These are phyloP conservation scores for Chlorella sp. DNA, from an alignment of 139 green algal genomes.

Conservation along the genomic window DNA sequence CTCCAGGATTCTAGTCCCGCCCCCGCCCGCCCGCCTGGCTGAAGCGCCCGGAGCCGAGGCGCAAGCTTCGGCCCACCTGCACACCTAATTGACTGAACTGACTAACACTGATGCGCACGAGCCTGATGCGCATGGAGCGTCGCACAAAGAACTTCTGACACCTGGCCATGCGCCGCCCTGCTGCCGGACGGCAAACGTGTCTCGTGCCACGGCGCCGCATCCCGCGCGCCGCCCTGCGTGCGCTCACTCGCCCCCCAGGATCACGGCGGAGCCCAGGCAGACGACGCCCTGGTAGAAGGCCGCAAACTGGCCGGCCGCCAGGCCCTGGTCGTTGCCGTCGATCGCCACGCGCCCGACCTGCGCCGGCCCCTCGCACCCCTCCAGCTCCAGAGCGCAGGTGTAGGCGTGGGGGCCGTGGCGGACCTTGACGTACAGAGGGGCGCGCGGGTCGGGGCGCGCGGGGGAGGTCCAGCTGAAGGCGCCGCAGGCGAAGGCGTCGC, in stretches of 20 bases:
- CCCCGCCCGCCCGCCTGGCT: too few species aligned
- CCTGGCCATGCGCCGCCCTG: too few species aligned
- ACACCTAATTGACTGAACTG: too few species aligned
- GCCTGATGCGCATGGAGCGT: too few species aligned
- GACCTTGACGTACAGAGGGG: slow-evolving; percentile 61
- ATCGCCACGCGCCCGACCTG: slow-evolving; percentile 45
- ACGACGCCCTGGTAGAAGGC: slow-evolving; percentile 89
- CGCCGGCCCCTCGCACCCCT: background rate
- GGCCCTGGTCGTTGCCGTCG: slow-evolving; percentile 85
- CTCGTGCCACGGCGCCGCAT: too few species aligned
- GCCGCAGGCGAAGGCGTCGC: slow-evolving; percentile 63
- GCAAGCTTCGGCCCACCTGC: too few species aligned
- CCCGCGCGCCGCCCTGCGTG: too few species aligned
- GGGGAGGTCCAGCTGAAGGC: slow-evolving; percentile 70
- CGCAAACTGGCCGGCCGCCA: slow-evolving; percentile 93
- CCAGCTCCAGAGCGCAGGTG: slow-evolving; percentile 46
- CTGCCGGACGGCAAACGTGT: too few species aligned
- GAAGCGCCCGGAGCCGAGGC: too few species aligned
- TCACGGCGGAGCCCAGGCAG: slow-evolving; percentile 81
- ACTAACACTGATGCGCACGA: too few species aligned
- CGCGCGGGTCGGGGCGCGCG: background rate
- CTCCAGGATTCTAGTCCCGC: too few species aligned
- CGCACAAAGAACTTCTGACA: too few species aligned
- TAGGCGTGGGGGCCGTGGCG: slow-evolving; percentile 82
- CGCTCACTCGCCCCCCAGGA: slow-evolving; percentile 18